These are phyloP conservation scores for Cicer chorassanicum DNA, from an alignment of 306 rosid genomes.

Conservation along the genomic window DNA sequence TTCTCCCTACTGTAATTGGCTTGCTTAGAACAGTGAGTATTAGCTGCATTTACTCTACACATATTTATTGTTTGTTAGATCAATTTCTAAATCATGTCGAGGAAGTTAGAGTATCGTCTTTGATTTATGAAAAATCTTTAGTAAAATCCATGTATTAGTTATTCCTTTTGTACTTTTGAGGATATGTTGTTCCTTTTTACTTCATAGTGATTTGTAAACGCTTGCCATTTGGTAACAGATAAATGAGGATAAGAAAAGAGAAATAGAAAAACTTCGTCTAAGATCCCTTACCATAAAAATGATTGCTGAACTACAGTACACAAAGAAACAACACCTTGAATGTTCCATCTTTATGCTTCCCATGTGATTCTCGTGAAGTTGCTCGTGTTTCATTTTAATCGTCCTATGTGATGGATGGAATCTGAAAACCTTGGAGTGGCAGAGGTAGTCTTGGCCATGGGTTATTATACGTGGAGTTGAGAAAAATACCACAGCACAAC, in stretches of 20 bases:
- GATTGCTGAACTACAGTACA: conserved; percentile 17
- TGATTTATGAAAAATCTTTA: conserved; percentile 32
- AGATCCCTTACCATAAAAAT: conserved; percentile 20
- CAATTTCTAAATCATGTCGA: conserved; percentile 22
- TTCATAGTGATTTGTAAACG: conserved; percentile 11
- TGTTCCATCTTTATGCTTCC: conserved; percentile 21
- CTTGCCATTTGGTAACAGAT: conserved; percentile 14
- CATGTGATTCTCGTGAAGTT: conserved; percentile 33
- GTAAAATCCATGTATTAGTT: conserved; percentile 13
- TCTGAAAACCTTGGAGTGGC: conserved; percentile 4
- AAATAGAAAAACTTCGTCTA: neutral
- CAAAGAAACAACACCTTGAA: conserved; percentile 18
- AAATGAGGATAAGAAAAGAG: conserved; percentile 16
- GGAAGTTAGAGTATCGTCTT: conserved; percentile 38
- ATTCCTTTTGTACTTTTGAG: conserved; percentile 42
- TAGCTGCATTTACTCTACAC: conserved; percentile 24
- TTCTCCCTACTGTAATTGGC: conserved; percentile 93
- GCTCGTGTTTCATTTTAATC: conserved; percentile 13
- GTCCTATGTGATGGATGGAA: neutral
- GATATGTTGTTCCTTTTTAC: conserved; percentile 28
- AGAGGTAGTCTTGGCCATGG: neutral
- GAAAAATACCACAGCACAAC: neutral
- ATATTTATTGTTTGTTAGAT: conserved; percentile 21
- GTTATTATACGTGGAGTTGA: conserved; percentile 11
- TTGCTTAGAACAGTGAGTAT: conserved; percentile 97